These are phyloP conservation scores for Excoecaria agallocha DNA, from an alignment of 345 rosid genomes.

Conservation along the genomic window DNA sequence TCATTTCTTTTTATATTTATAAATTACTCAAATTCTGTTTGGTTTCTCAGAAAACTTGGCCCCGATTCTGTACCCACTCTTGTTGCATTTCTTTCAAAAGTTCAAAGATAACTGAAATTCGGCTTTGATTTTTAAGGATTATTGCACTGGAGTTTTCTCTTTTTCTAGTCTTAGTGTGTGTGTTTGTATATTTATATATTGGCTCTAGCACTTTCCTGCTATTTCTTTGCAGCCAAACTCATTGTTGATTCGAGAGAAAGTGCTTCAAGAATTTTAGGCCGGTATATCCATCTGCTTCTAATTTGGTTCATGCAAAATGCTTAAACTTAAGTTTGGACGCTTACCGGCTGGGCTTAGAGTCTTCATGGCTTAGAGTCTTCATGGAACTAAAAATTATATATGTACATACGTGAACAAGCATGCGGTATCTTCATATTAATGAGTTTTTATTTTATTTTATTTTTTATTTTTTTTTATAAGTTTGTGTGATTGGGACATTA, in stretches of 20 bases:
- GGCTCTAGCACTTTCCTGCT: not conserved
- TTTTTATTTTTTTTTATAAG: too few relatives aligned
- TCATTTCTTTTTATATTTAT: too few relatives aligned
- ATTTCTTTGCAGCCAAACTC: not conserved
- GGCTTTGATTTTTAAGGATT: not conserved
- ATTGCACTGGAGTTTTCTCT: not conserved
- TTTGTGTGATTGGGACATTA: not conserved
- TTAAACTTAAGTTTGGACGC: not conserved
- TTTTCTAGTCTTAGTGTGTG: not conserved
- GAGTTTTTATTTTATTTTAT: too few relatives aligned
- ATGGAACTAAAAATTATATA: not conserved
- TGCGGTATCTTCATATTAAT: not conserved
- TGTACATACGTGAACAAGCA: not conserved
- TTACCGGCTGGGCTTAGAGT: not conserved
- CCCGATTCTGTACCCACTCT: not conserved
- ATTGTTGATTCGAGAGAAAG: not conserved
- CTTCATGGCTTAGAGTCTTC: too few relatives aligned
- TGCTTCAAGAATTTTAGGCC: not conserved
- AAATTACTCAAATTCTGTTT: not conserved
- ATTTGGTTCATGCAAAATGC: not conserved
- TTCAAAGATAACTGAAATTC: not conserved
- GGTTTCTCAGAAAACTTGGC: not conserved
- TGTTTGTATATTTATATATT: not conserved
- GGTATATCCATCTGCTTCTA: not conserved
- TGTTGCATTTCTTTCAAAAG: not conserved